Conservation (phyloP, 495 filamentous ascomycete species). For the Aspergillus diversus region DNA sequence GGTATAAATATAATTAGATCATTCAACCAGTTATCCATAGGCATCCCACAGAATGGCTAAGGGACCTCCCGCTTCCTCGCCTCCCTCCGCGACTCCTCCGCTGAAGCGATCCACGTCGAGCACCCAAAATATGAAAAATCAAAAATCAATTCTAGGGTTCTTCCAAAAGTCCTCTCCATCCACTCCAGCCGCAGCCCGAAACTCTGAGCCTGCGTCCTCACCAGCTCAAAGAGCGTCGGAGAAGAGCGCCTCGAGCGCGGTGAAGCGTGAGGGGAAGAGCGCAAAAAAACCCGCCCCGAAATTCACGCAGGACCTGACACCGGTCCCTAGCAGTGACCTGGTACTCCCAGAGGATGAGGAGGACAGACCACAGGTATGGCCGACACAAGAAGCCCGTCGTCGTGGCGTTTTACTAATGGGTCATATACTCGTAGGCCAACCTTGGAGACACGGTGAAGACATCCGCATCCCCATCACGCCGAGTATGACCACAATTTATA, state of each 20-base stretch:
- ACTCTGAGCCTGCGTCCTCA: slow-evolving; percentile 43
- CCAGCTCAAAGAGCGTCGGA: slow-evolving; percentile 48
- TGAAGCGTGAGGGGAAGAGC: slow-evolving; percentile 33
- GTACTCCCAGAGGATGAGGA: slow-evolving; percentile 39
- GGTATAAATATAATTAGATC: slow-evolving; percentile 2
- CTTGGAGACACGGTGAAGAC: slow-evolving; percentile 22
- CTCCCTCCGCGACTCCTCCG: slow-evolving; percentile 42
- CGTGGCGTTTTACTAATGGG: slow-evolving; percentile 15
- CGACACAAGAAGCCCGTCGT: not conserved
- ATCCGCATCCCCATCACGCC: slow-evolving; percentile 49
- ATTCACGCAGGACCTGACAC: slow-evolving; percentile 60
- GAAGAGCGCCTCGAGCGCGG: slow-evolving; percentile 25
- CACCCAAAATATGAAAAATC: slow-evolving; percentile 64
- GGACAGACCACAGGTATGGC: slow-evolving; percentile 30
- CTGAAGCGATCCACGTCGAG: slow-evolving; percentile 52
- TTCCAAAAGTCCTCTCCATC: slow-evolving; percentile 70
- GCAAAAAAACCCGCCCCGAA: slow-evolving; percentile 42
- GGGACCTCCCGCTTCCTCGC: slow-evolving; percentile 40
- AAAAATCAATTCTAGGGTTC: slow-evolving; percentile 83
- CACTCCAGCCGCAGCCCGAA: slow-evolving; percentile 38
- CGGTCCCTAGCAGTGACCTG: slow-evolving; percentile 81
- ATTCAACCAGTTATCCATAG: slow-evolving; percentile 1
- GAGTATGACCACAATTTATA: slow-evolving; percentile 34
- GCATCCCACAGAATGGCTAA: slow-evolving; percentile 37
- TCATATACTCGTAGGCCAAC: slow-evolving; percentile 14